These are phyloP conservation scores for Chalciporus sp. DNA, from an alignment of 1,284 basidiomycete genomes.

Conservation along the genomic window DNA sequence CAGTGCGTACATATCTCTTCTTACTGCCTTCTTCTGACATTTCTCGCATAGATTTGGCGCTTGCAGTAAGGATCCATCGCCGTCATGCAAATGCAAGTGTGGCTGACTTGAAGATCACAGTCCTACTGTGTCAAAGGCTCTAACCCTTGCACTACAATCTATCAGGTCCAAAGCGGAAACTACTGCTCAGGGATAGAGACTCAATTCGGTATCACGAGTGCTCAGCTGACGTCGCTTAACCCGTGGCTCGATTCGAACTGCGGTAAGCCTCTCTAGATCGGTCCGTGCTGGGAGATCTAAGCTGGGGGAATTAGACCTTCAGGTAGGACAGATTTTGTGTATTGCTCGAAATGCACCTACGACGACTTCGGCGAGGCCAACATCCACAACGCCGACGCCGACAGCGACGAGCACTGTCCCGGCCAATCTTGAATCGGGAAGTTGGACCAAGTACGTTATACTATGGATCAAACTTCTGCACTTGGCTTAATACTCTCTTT, in stretches of 20 bases:
- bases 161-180: neutral
- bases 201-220: neutral
- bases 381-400: neutral
- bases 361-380: neutral
- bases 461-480: neutral
- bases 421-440: neutral
- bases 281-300: neutral
- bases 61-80: neutral
- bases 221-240: neutral
- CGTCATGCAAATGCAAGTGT: neutral
- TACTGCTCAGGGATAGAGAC: neutral
- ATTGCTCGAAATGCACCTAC: neutral
- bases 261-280: neutral
- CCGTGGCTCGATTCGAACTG: conserved; percentile 4
- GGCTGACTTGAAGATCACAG: neutral
- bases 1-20: neutral
- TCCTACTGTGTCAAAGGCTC: conserved; percentile 1
- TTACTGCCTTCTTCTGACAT: neutral
- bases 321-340: neutral
- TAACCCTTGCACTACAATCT: neutral
- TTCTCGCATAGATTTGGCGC: neutral
- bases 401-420: neutral
- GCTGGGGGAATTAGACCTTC: neutral
- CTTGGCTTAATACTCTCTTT: neutral
- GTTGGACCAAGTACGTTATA: neutral